Percentiles rank a stretch among this genome's conserved stretches.
These are phyloP conservation scores for Neurospora sp. DNA, from an alignment of 2,329 filamentous ascomycete genomes.

Conservation along the genomic window DNA sequence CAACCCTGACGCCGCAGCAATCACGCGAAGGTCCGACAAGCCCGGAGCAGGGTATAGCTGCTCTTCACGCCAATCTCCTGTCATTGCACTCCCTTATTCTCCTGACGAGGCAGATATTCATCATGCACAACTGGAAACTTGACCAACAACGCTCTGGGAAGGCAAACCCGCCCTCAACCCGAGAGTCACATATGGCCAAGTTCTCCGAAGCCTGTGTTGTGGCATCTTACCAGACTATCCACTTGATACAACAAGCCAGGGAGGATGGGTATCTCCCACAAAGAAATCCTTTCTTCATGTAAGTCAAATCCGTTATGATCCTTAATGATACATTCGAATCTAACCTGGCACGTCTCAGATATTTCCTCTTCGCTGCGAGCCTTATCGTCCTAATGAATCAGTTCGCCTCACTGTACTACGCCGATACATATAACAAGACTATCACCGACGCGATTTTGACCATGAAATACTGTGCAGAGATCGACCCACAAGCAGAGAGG, in stretches of 20 bases:
- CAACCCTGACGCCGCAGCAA: conserved; percentile 38
- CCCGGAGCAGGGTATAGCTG: conserved; percentile 43
- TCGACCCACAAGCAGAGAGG: conserved; percentile 38
- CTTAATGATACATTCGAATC: background rate
- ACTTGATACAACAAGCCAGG: conserved; percentile 34
- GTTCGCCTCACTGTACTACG: conserved; percentile 39
- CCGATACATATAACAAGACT: conserved; percentile 29
- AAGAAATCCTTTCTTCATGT: conserved; percentile 48
- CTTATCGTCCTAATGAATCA: conserved; percentile 48
- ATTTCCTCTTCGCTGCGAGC: conserved; percentile 45
- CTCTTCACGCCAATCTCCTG: conserved; percentile 52
- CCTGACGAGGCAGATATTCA: conserved; percentile 53
- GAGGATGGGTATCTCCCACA: conserved; percentile 35
- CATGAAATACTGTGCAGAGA: conserved; percentile 36
- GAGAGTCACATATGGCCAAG: conserved; percentile 28
- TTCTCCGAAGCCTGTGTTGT: conserved; percentile 42
- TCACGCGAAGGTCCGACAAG: conserved; percentile 30
- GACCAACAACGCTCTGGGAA: conserved; percentile 23
- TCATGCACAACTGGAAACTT: conserved; percentile 41
- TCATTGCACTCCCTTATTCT: conserved; percentile 54
- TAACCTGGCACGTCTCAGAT: conserved; percentile 26
- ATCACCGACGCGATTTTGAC: conserved; percentile 36
- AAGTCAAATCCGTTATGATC: conserved; percentile 19
- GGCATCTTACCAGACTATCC: conserved; percentile 39
- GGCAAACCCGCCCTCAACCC: conserved; percentile 17